phyloP scores from a whole-genome alignment of 2,329 filamentous ascomycete genomes.

The Bipolaris zeicola region DNA sequence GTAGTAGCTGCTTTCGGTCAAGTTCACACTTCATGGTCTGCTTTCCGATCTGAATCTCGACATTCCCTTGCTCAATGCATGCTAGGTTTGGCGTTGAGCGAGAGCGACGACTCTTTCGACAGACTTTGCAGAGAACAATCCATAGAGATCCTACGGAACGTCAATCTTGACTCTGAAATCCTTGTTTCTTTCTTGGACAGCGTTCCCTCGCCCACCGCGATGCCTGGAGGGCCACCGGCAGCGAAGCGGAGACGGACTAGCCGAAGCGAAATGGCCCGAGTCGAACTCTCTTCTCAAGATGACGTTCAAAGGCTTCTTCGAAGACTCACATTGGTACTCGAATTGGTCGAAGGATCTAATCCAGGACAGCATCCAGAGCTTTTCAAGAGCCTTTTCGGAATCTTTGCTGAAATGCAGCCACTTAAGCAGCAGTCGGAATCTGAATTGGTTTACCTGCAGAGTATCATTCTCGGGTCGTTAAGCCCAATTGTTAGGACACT shows the following conservation, averaged over 20 bases:
- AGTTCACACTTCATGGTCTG: slow-evolving; percentile 73
- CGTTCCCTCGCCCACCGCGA: slow-evolving; percentile 73
- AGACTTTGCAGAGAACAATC: slow-evolving; percentile 60
- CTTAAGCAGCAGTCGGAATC: slow-evolving; percentile 81
- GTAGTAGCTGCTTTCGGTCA: slow-evolving; percentile 70
- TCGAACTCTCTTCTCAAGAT: slow-evolving; percentile 65
- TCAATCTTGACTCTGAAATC: slow-evolving; percentile 75
- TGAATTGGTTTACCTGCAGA: slow-evolving; percentile 88
- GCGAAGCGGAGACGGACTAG: slow-evolving; percentile 82
- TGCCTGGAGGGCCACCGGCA: slow-evolving; percentile 72
- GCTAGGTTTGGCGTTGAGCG: slow-evolving; percentile 63
- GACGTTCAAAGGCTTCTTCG: slow-evolving; percentile 72
- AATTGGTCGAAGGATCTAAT: slow-evolving; percentile 81
- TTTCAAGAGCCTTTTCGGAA: slow-evolving; percentile 78
- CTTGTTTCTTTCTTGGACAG: slow-evolving; percentile 74
- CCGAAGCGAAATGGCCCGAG: slow-evolving; percentile 68
- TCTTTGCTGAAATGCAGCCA: slow-evolving; percentile 85
- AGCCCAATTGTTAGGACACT: slow-evolving; percentile 82
- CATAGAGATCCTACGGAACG: slow-evolving; percentile 72
- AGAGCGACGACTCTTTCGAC: slow-evolving; percentile 38
- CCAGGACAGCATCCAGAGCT: slow-evolving; percentile 77
- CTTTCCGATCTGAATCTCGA: slow-evolving; percentile 68
- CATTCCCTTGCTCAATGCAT: slow-evolving; percentile 66
- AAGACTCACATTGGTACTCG: slow-evolving; percentile 83
- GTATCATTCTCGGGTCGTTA: slow-evolving; percentile 79